Evolutionary conservation across 2,329 filamentous ascomycete species (phyloP), one percentile per base, ranked within the genome.

Genomic region (Aspergillus clavatus): DNA sequence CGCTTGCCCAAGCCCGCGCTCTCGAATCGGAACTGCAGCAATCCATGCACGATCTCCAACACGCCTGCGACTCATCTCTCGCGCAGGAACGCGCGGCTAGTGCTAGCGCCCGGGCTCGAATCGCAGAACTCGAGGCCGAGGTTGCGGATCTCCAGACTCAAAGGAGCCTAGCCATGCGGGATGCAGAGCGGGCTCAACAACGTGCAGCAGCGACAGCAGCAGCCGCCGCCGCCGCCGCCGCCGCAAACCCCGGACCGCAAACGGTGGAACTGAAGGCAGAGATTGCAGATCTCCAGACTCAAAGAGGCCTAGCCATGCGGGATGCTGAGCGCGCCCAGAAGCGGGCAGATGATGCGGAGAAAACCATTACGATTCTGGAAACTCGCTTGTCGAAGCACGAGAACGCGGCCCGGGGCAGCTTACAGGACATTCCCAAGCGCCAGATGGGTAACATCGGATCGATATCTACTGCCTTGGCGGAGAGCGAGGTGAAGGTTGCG

Each of bases 391-490:
- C 43, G 2, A 43, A 35, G 21, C 48, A 31, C 33, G 46, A 47
- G 28, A 19, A 26, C 14, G 31, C 14, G 14, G 4, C 22, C 14
- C 38, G 36, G 23, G 22, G 31, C 8, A 12, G 33, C 16, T n/a
- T 37, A 2, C 48, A 58, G 36, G 42, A 40, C 18, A 48, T 53
- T 18, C 45, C 50, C 22, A 53, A 52, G 35, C 46, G 46, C 4
- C 48, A 46, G 4, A 46, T 46, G 3, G 37, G 42, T 14, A 40
- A 52, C 11, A 18, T 42, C 22, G 46, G 44, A 3, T 54, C 50
- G 5, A 46, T 48, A 27, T 29, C 39, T 6, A 46, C 52, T 5
- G 55, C 50, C 4, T 45, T 57, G 12, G 45, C 38, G n/a, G 28
- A 54, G 19, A 40, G 40, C 28, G 27, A 47, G 22, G 40, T 55